A percentile compares a stretch with the other conserved stretches of the same genome.
These are phyloP conservation scores for Blastocystis sp. DNA, from an alignment of 352 stramenopile species.

Conservation along the genomic window DNA sequence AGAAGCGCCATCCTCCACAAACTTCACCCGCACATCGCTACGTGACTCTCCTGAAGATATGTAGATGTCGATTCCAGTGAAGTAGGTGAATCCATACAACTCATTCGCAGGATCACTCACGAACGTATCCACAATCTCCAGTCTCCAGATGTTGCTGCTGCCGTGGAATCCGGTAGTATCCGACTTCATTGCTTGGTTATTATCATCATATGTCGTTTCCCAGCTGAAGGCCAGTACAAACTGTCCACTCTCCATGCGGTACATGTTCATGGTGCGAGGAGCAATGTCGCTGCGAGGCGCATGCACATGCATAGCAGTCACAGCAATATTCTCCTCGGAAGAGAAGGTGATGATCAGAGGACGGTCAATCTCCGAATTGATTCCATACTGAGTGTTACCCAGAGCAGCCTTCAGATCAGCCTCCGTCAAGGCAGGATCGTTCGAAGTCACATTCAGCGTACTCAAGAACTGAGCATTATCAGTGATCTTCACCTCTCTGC, in stretches of 20 bases:
- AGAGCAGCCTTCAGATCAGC: background rate
- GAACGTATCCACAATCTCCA: conserved; percentile 42
- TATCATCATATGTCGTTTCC: background rate
- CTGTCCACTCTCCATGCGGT: conserved; percentile 6
- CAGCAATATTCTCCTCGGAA: background rate
- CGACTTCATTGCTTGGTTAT: background rate
- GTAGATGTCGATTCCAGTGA: conserved; percentile 34
- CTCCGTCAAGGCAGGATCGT: background rate
- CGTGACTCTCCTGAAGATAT: background rate
- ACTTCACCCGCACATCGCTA: conserved; percentile 12
- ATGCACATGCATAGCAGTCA: background rate
- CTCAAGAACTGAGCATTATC: background rate
- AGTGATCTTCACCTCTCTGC: background rate
- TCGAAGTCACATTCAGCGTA: background rate
- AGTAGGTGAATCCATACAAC: conserved; percentile 5
- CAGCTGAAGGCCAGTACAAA: conserved; percentile 21
- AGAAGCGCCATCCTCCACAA: background rate
- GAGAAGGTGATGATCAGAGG: conserved; percentile 18
- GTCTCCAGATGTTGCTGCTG: background rate
- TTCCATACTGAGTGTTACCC: conserved; percentile 39
- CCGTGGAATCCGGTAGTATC: background rate
- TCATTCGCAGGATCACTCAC: background rate
- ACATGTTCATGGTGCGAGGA: conserved; percentile 13
- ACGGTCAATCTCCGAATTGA: conserved; percentile 30
- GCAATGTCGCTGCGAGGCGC: background rate